Base-by-base conservation (phyloP, 2,329 filamentous ascomycete genomes). In the Xylariaceae sp. region DNA sequence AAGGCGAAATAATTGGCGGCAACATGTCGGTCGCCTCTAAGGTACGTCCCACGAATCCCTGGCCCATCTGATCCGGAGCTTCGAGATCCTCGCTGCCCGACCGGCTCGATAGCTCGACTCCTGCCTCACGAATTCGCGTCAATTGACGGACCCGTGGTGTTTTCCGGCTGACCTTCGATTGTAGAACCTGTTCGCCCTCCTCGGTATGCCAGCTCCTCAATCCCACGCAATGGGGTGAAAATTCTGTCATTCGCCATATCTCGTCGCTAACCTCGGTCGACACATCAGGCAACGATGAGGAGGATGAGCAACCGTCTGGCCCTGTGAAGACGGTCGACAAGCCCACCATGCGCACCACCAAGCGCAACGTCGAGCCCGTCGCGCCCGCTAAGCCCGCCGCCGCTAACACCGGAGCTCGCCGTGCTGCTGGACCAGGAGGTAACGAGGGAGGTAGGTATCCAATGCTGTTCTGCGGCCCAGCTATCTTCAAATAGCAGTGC, bases 101-200 rank as follows among this genome's bases (percentile, higher is more conserved):
- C n/a, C n/a, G n/a, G n/a, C n/a, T n/a, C n/a, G n/a, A n/a, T n/a
- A n/a, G n/a, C 13, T 25, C 19, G 5, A 13, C 13, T 12, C 14
- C 17, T 12, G 14, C 27, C 12, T 37, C 6, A 6, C 24, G n/a
- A n/a, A n/a, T 5, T 12, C 5, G 24, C 15, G 15, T 37, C 24
- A 41, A 36, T 39, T 45, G 37, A 19, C 29, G 7, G 12, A 22
- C 19, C 28, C 4, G 18, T 19, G 23, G 25, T 30, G 15, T 10
- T 21, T 25, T 35, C 12, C 39, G 40, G 47, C 55, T 58, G 49
- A 58, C 40, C 23, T 40, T 16, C 35, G 31, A 29, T 28, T 25
- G 17, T 51, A 96, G 92, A 98, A 98, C 77, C 81, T 85, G 60
- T 96, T 85, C 77, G 90, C 92, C 77, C 82, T 94, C 72, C 87